Evolutionary conservation across 805 yeast species (phyloP).

Genomic region (Pichia cabralensis): DNA sequence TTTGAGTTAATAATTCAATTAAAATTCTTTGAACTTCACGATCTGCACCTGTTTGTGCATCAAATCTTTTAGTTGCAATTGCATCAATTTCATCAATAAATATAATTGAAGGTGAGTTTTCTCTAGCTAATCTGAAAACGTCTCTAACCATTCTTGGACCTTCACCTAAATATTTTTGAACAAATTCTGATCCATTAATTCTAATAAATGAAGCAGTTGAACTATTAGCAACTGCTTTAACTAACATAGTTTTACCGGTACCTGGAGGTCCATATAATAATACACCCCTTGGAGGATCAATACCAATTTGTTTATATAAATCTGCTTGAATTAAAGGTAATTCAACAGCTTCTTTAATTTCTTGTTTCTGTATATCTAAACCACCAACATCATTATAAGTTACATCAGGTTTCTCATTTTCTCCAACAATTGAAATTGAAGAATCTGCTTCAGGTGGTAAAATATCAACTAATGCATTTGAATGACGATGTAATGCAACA

Average conservation of each 20-base stretch:
- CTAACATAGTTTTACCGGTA: slow-evolving; percentile 98
- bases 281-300: slow-evolving; percentile 98
- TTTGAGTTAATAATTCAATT: slow-evolving; percentile 90
- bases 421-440: slow-evolving; percentile 87
- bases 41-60: slow-evolving; percentile 99
- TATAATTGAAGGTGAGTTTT: slow-evolving; percentile 92
- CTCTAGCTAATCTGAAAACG: slow-evolving; percentile 93
- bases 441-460: slow-evolving; percentile 99
- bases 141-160: slow-evolving; percentile 99
- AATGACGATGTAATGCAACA: slow-evolving; percentile 96
- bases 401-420: slow-evolving; percentile 85
- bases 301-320: slow-evolving; percentile 92
- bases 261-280: slow-evolving; percentile 99
- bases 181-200: slow-evolving; percentile 96
- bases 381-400: slow-evolving; percentile 99
- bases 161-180: slow-evolving; percentile 96
- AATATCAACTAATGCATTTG: slow-evolving; percentile 94
- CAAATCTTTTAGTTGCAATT: slow-evolving; percentile 97
- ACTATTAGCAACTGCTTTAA: slow-evolving; percentile 95
- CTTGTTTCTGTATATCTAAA: slow-evolving; percentile 97
- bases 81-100: slow-evolving; percentile 99
- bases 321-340: slow-evolving; percentile 94
- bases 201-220: slow-evolving; percentile 94
- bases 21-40: slow-evolving; percentile 97
- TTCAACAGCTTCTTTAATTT: slow-evolving; percentile 97